Percentiles rank a stretch among this genome's conserved stretches.
Conservation (phyloP, 768 basidiomycete species). For the Thelephora ganbajun region DNA sequence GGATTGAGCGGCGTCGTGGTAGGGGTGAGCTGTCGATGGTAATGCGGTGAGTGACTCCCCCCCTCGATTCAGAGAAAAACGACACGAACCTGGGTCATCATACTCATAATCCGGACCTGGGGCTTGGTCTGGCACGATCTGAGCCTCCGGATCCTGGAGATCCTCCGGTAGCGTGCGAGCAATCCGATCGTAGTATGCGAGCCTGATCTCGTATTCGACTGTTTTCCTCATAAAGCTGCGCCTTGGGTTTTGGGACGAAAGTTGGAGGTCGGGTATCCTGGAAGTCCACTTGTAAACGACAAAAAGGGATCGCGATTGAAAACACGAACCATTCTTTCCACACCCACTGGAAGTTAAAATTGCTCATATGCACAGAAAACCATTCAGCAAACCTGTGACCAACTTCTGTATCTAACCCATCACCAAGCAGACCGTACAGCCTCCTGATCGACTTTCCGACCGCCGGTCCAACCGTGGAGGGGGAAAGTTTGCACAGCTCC, state of each 20-base stretch:
- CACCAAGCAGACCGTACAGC: slow-evolving; percentile 64
- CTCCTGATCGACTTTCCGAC: slow-evolving; percentile 92
- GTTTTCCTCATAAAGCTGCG: slow-evolving; percentile 79
- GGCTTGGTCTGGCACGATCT: slow-evolving; percentile 51
- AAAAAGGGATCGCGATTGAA: neutral
- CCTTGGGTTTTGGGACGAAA: slow-evolving; percentile 70
- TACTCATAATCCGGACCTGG: slow-evolving; percentile 77
- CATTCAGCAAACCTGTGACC: slow-evolving; percentile 80
- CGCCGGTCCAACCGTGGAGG: slow-evolving; percentile 85
- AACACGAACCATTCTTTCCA: slow-evolving; percentile 91
- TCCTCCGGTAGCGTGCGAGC: slow-evolving; percentile 73
- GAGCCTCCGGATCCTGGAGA: slow-evolving; percentile 55
- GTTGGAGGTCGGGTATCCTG: slow-evolving; percentile 77
- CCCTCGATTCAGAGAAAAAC: neutral
- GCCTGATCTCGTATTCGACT: slow-evolving; percentile 77
- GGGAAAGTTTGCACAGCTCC: slow-evolving; percentile 90
- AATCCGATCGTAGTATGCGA: slow-evolving; percentile 90
- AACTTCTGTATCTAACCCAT: slow-evolving; percentile 79
- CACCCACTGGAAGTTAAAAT: slow-evolving; percentile 96
- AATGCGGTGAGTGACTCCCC: too few relatives aligned
- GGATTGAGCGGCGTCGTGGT: slow-evolving; percentile 68
- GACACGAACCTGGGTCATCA: slow-evolving; percentile 54
- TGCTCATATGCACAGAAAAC: slow-evolving; percentile 94
- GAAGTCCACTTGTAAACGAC: neutral
- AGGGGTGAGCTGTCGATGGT: slow-evolving; percentile 41